These are phyloP conservation scores for Septoria linicola DNA, from an alignment of 2,329 filamentous ascomycete genomes.

Conservation along the genomic window DNA sequence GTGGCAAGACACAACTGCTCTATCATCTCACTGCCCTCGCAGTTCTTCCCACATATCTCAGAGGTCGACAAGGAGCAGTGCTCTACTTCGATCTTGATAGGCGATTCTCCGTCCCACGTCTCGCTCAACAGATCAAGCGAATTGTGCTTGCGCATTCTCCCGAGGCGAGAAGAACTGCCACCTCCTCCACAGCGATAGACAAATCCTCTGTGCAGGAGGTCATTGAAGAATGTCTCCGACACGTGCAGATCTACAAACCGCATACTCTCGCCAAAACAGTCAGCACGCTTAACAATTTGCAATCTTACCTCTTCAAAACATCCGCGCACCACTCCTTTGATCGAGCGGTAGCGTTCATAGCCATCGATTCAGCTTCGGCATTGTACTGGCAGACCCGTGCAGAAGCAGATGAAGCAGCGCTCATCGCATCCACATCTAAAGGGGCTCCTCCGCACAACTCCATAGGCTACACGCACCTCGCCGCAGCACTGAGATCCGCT, in stretches of 20 bases:
- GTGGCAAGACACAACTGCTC: conserved; percentile 60
- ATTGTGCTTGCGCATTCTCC: conserved; percentile 1
- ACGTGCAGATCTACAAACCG: conserved; percentile 60
- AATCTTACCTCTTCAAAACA: conserved; percentile 51
- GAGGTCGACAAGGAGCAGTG: conserved; percentile 51
- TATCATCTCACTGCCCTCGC: conserved; percentile 55
- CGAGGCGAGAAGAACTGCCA: conserved; percentile 10
- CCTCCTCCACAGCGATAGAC: background rate
- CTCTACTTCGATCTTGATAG: conserved; percentile 58
- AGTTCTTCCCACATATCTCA: conserved; percentile 50
- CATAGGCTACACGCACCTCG: conserved; percentile 25
- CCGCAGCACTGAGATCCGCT: conserved; percentile 24
- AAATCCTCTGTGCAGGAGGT: conserved; percentile 22
- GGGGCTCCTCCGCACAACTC: conserved; percentile 4
- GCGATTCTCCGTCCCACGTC: conserved; percentile 53
- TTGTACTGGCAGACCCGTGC: conserved; percentile 57
- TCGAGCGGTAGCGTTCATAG: conserved; percentile 50
- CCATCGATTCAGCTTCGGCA: conserved; percentile 56
- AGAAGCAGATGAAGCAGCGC: conserved; percentile 37
- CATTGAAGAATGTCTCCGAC: conserved; percentile 47
- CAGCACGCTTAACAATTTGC: conserved; percentile 49
- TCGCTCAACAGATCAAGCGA: conserved; percentile 42
- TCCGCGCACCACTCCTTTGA: conserved; percentile 48
- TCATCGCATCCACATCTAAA: conserved; percentile 15
- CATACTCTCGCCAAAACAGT: conserved; percentile 53